Conservation (phyloP, 2,329 filamentous ascomycete genomes). For the Hymenoscyphus occultus region DNA sequence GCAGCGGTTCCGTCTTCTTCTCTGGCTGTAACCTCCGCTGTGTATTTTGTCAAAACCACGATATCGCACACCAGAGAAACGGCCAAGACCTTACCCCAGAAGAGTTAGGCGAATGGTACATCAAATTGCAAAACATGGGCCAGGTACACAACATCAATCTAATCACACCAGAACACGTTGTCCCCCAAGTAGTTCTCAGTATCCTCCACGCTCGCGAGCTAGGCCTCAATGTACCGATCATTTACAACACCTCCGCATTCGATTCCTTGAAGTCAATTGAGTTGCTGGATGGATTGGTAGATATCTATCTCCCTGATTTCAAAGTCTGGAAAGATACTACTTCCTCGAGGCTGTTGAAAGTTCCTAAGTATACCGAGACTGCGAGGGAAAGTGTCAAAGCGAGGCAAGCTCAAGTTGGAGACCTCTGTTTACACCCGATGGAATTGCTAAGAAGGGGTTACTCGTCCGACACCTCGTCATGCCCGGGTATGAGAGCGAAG, state of each 20-base stretch:
- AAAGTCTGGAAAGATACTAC: constrained; percentile 71
- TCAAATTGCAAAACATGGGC: constrained; percentile 79
- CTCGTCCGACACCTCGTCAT: constrained; percentile 79
- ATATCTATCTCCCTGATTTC: constrained; percentile 87
- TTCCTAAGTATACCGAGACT: constrained; percentile 68
- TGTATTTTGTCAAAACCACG: constrained; percentile 77
- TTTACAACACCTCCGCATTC: constrained; percentile 84
- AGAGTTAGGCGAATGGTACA: constrained; percentile 75
- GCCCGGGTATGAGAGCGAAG: constrained; percentile 75
- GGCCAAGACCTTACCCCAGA: constrained; percentile 77
- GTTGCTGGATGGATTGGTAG: constrained; percentile 74
- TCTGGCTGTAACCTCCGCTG: constrained; percentile 48
- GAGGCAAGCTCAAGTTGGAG: constrained; percentile 80
- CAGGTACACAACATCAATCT: constrained; percentile 87
- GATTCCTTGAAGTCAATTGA: constrained; percentile 70
- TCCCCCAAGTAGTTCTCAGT: constrained; percentile 75
- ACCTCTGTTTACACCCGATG: constrained; percentile 76
- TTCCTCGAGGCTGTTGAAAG: constrained; percentile 71
- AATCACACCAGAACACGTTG: constrained; percentile 82
- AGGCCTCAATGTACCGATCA: constrained; percentile 68
- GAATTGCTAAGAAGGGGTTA: constrained; percentile 74
- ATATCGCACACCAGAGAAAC: constrained; percentile 78
- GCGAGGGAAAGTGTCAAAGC: constrained; percentile 75
- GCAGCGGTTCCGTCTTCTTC: constrained; percentile 74
- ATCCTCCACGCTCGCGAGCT: constrained; percentile 70